Evolutionary conservation across 306 rosid species (phyloP).

Genomic region (Cercis canadensis): DNA sequence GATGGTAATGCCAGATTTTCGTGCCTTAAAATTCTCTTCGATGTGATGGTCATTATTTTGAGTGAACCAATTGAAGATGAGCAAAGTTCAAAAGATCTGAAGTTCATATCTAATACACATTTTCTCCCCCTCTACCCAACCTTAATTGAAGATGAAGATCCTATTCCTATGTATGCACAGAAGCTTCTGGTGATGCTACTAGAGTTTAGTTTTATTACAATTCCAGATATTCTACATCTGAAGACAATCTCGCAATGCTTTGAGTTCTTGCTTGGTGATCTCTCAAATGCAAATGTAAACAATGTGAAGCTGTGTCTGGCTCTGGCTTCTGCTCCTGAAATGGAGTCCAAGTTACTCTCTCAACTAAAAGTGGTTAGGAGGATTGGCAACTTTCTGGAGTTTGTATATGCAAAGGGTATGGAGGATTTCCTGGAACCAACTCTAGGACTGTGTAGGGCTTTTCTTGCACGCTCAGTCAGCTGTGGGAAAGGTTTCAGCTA

Average conservation of each 20-base stretch:
- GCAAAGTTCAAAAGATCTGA: constrained; percentile 73
- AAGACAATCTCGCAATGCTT: constrained; percentile 95
- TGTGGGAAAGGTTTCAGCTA: constrained; percentile 61
- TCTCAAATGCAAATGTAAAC: constrained; percentile 85
- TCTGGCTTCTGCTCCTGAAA: constrained; percentile 88
- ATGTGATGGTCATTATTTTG: constrained; percentile 78
- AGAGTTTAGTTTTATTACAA: constrained; percentile 71
- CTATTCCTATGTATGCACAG: constrained; percentile 91
- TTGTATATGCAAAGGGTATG: constrained; percentile 83
- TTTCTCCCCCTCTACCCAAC: constrained; percentile 96
- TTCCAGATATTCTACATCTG: constrained; percentile 82
- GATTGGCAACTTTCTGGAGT: constrained; percentile 86
- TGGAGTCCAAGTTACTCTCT: constrained; percentile 94
- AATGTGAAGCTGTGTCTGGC: constrained; percentile 89
- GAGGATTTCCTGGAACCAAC: constrained; percentile 94
- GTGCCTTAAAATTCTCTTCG: constrained; percentile 88
- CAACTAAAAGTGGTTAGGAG: constrained; percentile 90
- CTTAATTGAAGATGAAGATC: constrained; percentile 92
- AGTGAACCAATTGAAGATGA: constrained; percentile 76
- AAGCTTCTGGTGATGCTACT: constrained; percentile 99
- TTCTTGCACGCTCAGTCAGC: constrained; percentile 77
- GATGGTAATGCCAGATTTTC: constrained; percentile 97
- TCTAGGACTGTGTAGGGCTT: constrained; percentile 89
- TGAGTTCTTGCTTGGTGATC: constrained; percentile 95
- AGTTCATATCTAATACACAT: constrained; percentile 63